phyloP scores from a whole-genome alignment of 495 filamentous ascomycete genomes.

The Lasiosphaeria hispida region DNA sequence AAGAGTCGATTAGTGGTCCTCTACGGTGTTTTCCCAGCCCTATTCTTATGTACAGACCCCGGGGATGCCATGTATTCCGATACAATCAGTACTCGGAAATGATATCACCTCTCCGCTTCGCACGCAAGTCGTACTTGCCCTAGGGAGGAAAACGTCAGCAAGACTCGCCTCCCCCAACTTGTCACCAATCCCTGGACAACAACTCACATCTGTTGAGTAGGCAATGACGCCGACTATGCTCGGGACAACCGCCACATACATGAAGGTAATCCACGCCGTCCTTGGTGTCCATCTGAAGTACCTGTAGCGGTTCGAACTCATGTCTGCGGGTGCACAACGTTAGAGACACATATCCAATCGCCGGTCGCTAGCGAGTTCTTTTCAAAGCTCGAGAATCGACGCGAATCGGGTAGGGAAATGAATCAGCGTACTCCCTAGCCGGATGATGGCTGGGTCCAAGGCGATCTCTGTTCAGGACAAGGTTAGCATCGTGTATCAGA shows the following conservation, averaged over 20 bases:
- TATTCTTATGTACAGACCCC: constrained; percentile 33
- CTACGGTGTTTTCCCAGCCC: neutral
- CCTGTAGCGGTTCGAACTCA: constrained; percentile 82
- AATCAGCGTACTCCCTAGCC: constrained; percentile 64
- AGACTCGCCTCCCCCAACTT: neutral
- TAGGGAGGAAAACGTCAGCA: constrained; percentile 33
- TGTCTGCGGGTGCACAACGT: constrained; percentile 53
- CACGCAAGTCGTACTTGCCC: constrained; percentile 84
- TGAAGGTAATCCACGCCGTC: constrained; percentile 73
- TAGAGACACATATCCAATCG: neutral
- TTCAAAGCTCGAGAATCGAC: neutral
- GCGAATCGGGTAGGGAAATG: constrained; percentile 13
- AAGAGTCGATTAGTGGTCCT: constrained; percentile 1
- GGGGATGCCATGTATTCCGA: neutral
- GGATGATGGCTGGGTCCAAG: constrained; percentile 76
- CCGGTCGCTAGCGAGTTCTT: neutral
- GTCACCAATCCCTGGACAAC: neutral
- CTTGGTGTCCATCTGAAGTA: constrained; percentile 91
- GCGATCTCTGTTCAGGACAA: constrained; percentile 45
- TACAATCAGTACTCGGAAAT: constrained; percentile 65
- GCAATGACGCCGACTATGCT: constrained; percentile 63
- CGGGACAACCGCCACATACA: constrained; percentile 72
- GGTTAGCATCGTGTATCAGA: constrained; percentile 23
- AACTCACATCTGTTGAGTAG: constrained; percentile 78
- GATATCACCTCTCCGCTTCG: constrained; percentile 80